phyloP scores from a whole-genome alignment of 1,139 yeast genomes.

The Eremothecium cymbalariae region DNA sequence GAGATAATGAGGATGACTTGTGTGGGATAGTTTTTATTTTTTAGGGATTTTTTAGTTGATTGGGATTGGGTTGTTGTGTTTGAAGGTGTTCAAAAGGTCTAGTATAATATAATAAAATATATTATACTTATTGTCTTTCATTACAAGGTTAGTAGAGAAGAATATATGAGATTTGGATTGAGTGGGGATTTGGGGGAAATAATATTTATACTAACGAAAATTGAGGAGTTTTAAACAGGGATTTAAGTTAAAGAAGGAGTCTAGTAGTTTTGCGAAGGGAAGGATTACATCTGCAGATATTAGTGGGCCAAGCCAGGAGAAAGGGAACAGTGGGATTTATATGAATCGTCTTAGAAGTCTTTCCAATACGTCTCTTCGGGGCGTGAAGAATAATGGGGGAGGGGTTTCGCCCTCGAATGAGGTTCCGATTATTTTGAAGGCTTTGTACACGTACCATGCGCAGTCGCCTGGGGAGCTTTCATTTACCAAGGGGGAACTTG shows the following conservation, averaged over 20 bases:
- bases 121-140: too few species aligned
- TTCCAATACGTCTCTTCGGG: constrained; percentile 3
- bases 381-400: constrained; percentile 1
- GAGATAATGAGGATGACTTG: too few species aligned
- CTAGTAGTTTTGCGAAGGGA: constrained; percentile 15
- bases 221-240: constrained; percentile 18
- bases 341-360: constrained; percentile 11
- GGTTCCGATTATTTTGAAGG: constrained; percentile 41
- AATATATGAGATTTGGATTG: too few species aligned
- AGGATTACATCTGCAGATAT: constrained; percentile 30
- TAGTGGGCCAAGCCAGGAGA: constrained; percentile 25
- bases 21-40: too few species aligned
- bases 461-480: constrained; percentile 77
- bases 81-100: too few species aligned
- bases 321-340: constrained; percentile 15
- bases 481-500: constrained; percentile 77
- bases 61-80: too few species aligned
- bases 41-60: too few species aligned
- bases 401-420: not conserved
- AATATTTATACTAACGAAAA: too few species aligned
- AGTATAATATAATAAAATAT: too few species aligned
- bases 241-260: constrained; percentile 19
- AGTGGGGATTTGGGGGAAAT: too few species aligned
- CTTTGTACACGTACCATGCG: constrained; percentile 67
- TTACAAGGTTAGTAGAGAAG: too few species aligned